phyloP scores from a whole-genome alignment of 2,329 filamentous ascomycete species.

The Cercospora citrullina region DNA sequence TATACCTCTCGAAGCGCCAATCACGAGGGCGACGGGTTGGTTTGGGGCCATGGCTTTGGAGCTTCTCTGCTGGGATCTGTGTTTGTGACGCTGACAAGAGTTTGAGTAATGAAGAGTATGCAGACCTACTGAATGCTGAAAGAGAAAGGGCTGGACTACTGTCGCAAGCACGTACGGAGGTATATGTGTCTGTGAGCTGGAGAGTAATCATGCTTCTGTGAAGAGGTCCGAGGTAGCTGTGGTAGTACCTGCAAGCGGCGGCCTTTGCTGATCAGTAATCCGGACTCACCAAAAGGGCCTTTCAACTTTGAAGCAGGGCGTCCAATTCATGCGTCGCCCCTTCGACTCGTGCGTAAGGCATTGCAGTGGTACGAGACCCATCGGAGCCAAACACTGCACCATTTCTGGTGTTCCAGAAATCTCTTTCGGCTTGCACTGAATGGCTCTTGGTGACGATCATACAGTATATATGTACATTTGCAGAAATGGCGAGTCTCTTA shows the following conservation, averaged over 20 bases:
- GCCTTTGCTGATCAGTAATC: background rate
- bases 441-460: background rate
- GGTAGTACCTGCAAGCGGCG: background rate
- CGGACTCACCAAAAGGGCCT: background rate
- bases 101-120: background rate
- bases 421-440: background rate
- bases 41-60: background rate
- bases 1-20: slow-evolving; percentile 61
- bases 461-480: slow-evolving; percentile 1
- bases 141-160: background rate
- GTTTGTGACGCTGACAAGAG: background rate
- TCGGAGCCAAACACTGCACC: background rate
- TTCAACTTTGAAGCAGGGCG: background rate
- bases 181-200: background rate
- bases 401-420: background rate
- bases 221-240: background rate
- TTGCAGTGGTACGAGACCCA: background rate
- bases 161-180: background rate
- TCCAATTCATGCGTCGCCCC: background rate
- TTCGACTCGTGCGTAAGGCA: background rate
- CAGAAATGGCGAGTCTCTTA: background rate
- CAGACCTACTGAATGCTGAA: background rate
- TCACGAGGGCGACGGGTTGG: slow-evolving; percentile 34
- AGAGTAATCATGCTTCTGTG: background rate
- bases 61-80: background rate